phyloP scores from a whole-genome alignment of 495 filamentous ascomycete species.

The Immersiella caudata region DNA sequence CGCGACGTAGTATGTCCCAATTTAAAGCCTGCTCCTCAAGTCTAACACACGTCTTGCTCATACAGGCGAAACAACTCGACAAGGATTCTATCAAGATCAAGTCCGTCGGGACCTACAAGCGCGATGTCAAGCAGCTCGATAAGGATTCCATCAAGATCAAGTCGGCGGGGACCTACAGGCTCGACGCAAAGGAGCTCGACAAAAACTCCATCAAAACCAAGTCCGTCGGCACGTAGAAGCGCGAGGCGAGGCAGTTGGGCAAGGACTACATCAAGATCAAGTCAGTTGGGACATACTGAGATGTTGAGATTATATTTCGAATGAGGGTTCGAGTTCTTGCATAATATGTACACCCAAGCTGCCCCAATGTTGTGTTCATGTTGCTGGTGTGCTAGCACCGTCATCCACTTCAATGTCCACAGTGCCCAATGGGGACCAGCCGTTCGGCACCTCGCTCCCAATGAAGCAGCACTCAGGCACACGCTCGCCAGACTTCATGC shows the following conservation, averaged over 20 bases:
- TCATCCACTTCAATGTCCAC: conserved; percentile 22
- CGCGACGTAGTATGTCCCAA: too few species aligned
- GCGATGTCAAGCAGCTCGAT: neutral
- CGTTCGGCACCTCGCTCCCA: conserved; percentile 33
- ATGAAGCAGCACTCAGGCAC: conserved; percentile 19
- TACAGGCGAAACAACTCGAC: neutral
- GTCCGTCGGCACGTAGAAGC: neutral
- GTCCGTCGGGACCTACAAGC: neutral
- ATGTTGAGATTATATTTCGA: too few species aligned
- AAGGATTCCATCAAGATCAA: conserved; percentile 7
- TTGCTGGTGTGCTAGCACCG: too few species aligned
- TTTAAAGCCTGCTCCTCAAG: neutral
- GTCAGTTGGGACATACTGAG: neutral
- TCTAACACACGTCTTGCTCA: too few species aligned
- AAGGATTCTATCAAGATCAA: conserved; percentile 7
- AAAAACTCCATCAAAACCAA: conserved; percentile 4
- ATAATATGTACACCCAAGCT: too few species aligned
- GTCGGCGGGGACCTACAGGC: neutral
- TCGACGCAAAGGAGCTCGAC: neutral
- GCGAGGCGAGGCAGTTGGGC: neutral
- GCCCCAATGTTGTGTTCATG: too few species aligned
- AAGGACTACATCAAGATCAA: conserved; percentile 1
- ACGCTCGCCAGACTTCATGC: neutral
- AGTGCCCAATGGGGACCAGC: conserved; percentile 23
- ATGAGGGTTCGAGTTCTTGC: too few species aligned